A percentile compares a stretch with the other conserved stretches of the same genome.
These are phyloP conservation scores for Geotrichum carabidarum DNA, from an alignment of 1,139 yeast genomes.

Conservation along the genomic window DNA sequence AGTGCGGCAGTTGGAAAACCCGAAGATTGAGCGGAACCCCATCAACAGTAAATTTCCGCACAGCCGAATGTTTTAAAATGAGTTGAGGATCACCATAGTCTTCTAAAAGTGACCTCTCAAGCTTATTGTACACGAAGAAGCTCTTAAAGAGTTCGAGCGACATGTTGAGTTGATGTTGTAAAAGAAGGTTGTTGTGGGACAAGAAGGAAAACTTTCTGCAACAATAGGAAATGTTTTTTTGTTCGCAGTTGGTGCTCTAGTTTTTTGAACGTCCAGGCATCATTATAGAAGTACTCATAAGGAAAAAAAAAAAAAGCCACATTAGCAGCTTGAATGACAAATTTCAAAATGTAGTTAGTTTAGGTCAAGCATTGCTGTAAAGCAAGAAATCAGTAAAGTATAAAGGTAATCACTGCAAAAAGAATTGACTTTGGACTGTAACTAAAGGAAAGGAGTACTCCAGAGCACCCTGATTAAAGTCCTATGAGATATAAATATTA, in stretches of 20 bases:
- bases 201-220: neutral
- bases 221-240: neutral
- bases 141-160: conserved; percentile 23
- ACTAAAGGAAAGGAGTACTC: too few species aligned
- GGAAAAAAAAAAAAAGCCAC: too few species aligned
- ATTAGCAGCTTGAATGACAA: neutral
- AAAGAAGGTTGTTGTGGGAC: neutral
- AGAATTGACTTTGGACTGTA: too few species aligned
- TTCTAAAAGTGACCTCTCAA: conserved; percentile 27
- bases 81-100: conserved; percentile 23
- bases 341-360: too few species aligned
- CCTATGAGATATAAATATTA: too few species aligned
- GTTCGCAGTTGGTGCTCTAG: neutral
- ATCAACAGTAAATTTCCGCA: conserved; percentile 9
- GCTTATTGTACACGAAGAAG: conserved; percentile 28
- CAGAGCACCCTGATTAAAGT: too few species aligned
- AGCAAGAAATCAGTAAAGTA: too few species aligned
- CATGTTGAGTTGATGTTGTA: conserved; percentile 4
- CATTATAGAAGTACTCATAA: too few species aligned
- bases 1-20: conserved; percentile 33
- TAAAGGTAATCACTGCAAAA: too few species aligned
- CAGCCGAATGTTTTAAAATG: conserved; percentile 19
- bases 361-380: too few species aligned
- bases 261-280: neutral
- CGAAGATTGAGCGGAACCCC: conserved; percentile 25